Conservation (phyloP, 768 basidiomycete genomes). For the Mycena filopes region DNA sequence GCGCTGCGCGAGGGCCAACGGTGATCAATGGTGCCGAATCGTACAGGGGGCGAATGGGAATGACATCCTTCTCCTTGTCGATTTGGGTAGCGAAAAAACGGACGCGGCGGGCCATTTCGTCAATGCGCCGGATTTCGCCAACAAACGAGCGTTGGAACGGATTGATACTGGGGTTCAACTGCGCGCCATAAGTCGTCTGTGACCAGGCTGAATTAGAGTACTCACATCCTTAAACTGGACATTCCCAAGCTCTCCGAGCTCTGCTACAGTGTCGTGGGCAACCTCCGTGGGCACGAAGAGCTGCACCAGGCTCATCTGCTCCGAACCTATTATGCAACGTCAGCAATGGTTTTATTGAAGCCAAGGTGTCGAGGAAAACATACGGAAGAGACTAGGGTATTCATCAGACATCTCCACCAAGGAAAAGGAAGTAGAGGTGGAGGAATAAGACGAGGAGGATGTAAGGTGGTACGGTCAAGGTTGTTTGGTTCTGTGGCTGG, state of each 20-base stretch:
- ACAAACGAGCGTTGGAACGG: conserved; percentile 99
- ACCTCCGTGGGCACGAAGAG: conserved; percentile 97
- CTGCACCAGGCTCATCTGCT: conserved; percentile 97
- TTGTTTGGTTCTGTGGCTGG: too few relatives aligned
- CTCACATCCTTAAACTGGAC: conserved; percentile 98
- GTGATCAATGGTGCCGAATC: conserved; percentile 90
- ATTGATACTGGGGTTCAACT: conserved; percentile 96
- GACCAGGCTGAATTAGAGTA: neutral
- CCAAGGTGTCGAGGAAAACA: conserved; percentile 41
- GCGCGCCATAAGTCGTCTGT: conserved; percentile 24
- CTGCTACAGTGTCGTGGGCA: conserved; percentile 95
- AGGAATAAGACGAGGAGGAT: neutral
- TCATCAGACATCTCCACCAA: conserved; percentile 72
- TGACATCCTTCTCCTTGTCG: conserved; percentile 82
- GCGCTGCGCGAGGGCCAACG: conserved; percentile 91
- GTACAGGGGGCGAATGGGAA: conserved; percentile 85
- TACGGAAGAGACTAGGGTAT: conserved; percentile 88
- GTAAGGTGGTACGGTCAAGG: too few relatives aligned
- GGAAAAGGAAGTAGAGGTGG: conserved; percentile 6
- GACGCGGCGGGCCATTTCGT: conserved; percentile 95
- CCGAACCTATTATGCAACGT: conserved; percentile 73
- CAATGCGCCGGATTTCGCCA: conserved; percentile 92
- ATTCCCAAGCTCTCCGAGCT: conserved; percentile 94
- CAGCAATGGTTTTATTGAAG: conserved; percentile 25
- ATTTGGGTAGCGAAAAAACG: conserved; percentile 92